Evolutionary conservation across 2,329 filamentous ascomycete species (phyloP), one percentile per base, ranked within the genome.

Genomic region (Phaeosphaeriaceae sp.): DNA sequence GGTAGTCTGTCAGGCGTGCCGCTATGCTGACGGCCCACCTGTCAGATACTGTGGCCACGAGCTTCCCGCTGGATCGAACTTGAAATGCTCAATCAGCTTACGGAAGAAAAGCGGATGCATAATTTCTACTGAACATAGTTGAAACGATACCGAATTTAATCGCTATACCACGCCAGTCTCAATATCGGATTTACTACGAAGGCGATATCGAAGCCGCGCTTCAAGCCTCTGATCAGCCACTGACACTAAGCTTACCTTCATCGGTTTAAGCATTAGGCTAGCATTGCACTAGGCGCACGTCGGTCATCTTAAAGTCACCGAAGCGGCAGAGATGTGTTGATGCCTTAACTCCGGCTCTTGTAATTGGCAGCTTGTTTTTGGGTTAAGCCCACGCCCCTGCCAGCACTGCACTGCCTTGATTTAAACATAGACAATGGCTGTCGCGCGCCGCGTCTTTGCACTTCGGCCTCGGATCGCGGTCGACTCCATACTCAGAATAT

Each of bases 351-450:
- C 24, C 19, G 5, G 17, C 26, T 44, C 11, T 30, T 46, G 13
- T 42, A 23, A 56, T 51, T 52, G 54, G 47, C 23, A 22, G n/a
- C 32, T 11, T 21, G 21, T 19, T 32, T 35, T 11, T 35, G 30
- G 30, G 30, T 35, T 3, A 35, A 35, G 30, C 9, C 30, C 13
- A 15, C 10, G 28, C 53, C 35, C 32, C 47, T 49, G 22, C 44
- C 24, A 6, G 49, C 54, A 56, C 54, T 51, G 49, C 54, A 56
- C 54, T 51, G 54, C 54, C 54, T 56, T 47, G 54, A 51, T 35
- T 35, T 47, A 46, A 56, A 56, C 47, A 17, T 56, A 47, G 54
- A 51, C 30, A 19, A 35, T 26, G n/a, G 30, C 30, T 13, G 44
- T 17, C 3, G 13, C n/a, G 46, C 53, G 53, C 53, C 32, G 22